Evolutionary conservation across 371 early-diverging fungal genomes (phyloP), one percentile per base, ranked within the genome.

Genomic region (Zychaea mexicana): DNA sequence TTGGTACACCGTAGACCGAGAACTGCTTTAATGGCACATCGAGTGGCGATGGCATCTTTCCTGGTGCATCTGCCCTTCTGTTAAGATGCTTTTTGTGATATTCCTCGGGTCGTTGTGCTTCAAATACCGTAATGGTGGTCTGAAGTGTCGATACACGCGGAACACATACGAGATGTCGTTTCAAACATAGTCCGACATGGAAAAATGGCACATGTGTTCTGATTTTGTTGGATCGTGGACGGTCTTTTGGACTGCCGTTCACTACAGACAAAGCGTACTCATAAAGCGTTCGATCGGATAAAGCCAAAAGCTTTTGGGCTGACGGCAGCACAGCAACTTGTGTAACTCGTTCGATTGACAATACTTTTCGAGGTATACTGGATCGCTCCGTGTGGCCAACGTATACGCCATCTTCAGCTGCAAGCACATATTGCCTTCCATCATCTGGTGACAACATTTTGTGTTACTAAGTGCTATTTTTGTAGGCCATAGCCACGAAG

Each of bases 351-450:
- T 62, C 61, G 21, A 82, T 57, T 13, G 67, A 57, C 4, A 82
- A 66, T 28, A 77, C 68, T 56, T 72, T 70, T 27, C 70, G 73
- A 3, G 74, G 73, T 4, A 68, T 54, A 38, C 66, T 66, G 12
- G 60, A 52, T 4, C 59, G 65, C 17, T 63, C 64, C 7, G 67
- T 71, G 46, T 77, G 73, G 8, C 78, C 82, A 2, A 77, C 78
- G 57, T 77, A 81, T 21, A 81, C 74, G 9, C 82, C 82, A 24
- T 69, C 67, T 17, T 77, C 74, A 5, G 79, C 66, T 6, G 77
- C 79, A 15, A 81, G 47, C 2, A 81, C 39, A 52, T 72, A 75
- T 46, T 77, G 73, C 9, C 76, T 73, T 12, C 76, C 76, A 47
- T 68, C 62, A 56, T 73, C 82, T 79, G 69, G 42, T 2, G 46